Conservation (phyloP, 306 rosid species). For the Glycyrrhiza uralensis region DNA sequence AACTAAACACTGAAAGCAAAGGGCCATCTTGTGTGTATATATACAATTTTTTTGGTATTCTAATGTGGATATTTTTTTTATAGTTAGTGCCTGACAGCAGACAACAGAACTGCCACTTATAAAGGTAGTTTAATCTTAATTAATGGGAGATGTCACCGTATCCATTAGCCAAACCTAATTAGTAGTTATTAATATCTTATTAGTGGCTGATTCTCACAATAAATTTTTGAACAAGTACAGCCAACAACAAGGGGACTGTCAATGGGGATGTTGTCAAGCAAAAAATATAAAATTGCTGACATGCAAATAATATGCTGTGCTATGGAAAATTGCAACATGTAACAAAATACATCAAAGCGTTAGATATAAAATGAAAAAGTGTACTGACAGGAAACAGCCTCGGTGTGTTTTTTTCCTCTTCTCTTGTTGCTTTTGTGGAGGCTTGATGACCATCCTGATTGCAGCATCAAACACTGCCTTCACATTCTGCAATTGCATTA, state of each 20-base stretch:
- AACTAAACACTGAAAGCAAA: background rate
- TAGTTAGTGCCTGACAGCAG: background rate
- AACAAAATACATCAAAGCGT: background rate
- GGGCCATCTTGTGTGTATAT: background rate
- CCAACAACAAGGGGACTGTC: slow-evolving; percentile 2
- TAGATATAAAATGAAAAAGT: background rate
- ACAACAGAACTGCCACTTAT: slow-evolving; percentile 8
- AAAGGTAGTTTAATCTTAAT: slow-evolving; percentile 2
- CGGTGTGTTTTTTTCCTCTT: slow-evolving; percentile 63
- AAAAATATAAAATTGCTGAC: slow-evolving; percentile 3
- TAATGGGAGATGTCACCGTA: background rate
- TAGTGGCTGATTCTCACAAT: slow-evolving; percentile 4
- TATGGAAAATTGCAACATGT: slow-evolving; percentile 1
- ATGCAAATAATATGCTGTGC: background rate
- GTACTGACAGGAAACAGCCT: slow-evolving; percentile 77
- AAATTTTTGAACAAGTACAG: background rate
- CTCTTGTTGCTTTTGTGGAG: slow-evolving; percentile 82
- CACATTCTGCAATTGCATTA: slow-evolving; percentile 58
- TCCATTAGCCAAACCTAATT: slow-evolving; percentile 16
- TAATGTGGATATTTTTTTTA: background rate
- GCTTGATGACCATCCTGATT: slow-evolving; percentile 84
- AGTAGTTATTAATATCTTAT: background rate
- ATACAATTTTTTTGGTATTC: background rate
- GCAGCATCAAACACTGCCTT: slow-evolving; percentile 91
- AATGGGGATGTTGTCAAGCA: background rate